Evolutionary conservation across 192 early-diverging fungal species (phyloP), one percentile per base, ranked within the genome.

Genomic region (Mortierella antarctica): DNA sequence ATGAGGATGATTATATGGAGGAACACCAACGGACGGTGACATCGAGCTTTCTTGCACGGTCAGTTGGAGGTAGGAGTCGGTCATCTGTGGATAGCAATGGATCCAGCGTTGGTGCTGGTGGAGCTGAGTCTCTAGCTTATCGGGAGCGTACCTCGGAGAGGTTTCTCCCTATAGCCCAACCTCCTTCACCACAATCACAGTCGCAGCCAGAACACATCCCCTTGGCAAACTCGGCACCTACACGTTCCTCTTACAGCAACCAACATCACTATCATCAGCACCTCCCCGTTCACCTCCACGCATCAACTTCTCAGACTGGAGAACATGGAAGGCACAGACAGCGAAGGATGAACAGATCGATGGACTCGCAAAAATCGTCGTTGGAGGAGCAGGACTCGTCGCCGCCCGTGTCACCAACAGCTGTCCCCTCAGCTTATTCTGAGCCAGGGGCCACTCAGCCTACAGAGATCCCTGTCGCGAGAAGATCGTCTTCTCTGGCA

Each of bases 361-460:
- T 68, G 12, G 77, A 72, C 55, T 80, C 70, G 14, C 70, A 72
- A 41, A 71, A 72, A 21, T 80, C 77, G 31, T 68, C 70, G 15
- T 68, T 62, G 7, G 77, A 80, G 53, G 77, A 80, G 21, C 77
- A 80, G 21, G 77, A 80, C 39, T 68, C 60, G 7, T 80, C 77
- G 10, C 77, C 77, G n/a, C 77, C 77, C 12, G 63, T 57, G 7
- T 80, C 77, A 2, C 77, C 77, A 0, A 68, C 65, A 9, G 69
- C 69, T 15, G 65, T 68, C 41, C 70, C 70, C 21, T 80, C 77
- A 4, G 59, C 77, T 20, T 80, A 80, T 14, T 72, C 70, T 6
- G 44, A 18, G 10, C 12, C 66, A 7, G 47, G 65, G 21, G 48
- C 68, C 2, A 13, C 65, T 2, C 65, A 62, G 21, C 77, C 77